Conservation (phyloP, 768 basidiomycete genomes). For the Crepidotus variabilis region DNA sequence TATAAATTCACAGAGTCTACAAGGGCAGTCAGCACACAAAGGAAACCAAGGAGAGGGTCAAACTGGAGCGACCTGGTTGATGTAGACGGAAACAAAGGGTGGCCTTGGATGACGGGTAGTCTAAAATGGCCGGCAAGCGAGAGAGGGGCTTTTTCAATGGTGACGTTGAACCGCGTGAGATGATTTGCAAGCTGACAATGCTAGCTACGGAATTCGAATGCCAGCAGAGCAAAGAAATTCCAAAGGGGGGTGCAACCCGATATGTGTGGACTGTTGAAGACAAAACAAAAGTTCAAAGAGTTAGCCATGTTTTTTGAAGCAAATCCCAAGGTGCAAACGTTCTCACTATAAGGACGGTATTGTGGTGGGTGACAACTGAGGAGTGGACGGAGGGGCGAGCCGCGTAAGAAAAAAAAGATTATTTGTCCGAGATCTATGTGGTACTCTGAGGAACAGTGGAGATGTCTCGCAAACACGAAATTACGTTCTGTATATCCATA, state of each 20-base stretch:
- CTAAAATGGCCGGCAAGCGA: not conserved
- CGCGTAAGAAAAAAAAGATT: slow-evolving; percentile 7
- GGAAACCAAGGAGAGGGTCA: not conserved
- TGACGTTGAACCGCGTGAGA: not conserved
- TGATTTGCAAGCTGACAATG: not conserved
- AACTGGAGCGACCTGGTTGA: not conserved
- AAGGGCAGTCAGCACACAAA: slow-evolving; percentile 15
- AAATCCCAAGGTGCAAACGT: not conserved
- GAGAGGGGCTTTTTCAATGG: not conserved
- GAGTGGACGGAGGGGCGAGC: not conserved
- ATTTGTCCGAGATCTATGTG: slow-evolving; percentile 9
- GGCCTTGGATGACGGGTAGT: not conserved
- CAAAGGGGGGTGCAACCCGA: not conserved
- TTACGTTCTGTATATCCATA: slow-evolving; percentile 28
- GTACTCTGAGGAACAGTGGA: not conserved
- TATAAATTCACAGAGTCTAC: slow-evolving; percentile 25
- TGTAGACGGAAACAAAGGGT: not conserved
- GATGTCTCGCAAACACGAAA: slow-evolving; percentile 16
- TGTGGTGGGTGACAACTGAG: not conserved
- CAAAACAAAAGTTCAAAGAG: not conserved
- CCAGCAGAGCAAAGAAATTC: not conserved
- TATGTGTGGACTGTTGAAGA: not conserved
- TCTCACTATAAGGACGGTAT: too few species aligned
- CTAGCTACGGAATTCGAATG: not conserved
- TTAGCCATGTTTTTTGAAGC: not conserved